Base-by-base conservation (phyloP, 306 rosid genomes). In the Gleditsia sinensis region DNA sequence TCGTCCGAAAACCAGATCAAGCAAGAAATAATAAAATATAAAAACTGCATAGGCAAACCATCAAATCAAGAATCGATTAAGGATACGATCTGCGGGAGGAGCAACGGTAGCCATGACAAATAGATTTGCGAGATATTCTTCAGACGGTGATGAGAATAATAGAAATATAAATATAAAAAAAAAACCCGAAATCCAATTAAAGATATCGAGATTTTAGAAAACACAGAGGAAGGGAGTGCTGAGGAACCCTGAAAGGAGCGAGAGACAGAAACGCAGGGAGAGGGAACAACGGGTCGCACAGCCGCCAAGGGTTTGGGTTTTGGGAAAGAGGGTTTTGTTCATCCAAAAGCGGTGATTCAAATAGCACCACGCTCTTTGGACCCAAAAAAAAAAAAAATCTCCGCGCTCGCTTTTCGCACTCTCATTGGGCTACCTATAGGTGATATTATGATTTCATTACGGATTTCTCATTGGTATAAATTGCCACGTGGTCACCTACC, bases 291-390 rank as follows among this genome's bases (percentile, higher is more conserved):
- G 91, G 85, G 89, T 83, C 91, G 83, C 87, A 82, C 95, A 91
- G 97, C 98, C 98, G 98, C 98, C 97, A 94, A 87, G 93, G 97
- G 96, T 91, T 91, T 88, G 96, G 91, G 97, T 86, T 92, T 79
- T 91, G 81, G 78, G 82, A 61, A 73, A 88, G 88, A 91, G 98
- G 97, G 97, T 82, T 93, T 93, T 86, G 88, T 55, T 77, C 85
- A 70, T 75, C 82, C 87, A 54, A 86, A 92, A 89, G 91, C 86
- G 88, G 92, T 86, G 98, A 94, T 94, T 94, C 98, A 94, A 94
- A 94, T 94, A 93, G 97, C 93, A 81, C 91, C 85, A 85, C 88
- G 84, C 83, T 87, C 87, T 75, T n/a, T n/a, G n/a, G n/a, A n/a
- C n/a, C n/a, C n/a, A n/a, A n/a, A n/a, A n/a, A n/a, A n/a, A n/a